These are phyloP conservation scores for Erysimum pusillum DNA, from an alignment of 441 rosid genomes.

Conservation along the genomic window DNA sequence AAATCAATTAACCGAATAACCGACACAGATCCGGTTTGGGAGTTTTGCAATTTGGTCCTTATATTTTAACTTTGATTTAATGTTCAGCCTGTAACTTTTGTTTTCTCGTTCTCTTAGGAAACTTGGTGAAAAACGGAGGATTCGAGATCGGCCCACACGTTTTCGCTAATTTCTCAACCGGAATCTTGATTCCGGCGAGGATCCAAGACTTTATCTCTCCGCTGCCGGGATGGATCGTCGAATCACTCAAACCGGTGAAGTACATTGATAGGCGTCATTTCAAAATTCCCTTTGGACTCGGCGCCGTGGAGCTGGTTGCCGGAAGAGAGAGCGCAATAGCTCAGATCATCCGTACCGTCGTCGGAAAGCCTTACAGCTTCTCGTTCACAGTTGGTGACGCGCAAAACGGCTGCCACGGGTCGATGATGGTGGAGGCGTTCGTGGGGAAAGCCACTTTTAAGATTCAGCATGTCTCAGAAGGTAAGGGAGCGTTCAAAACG, in stretches of 20 bases:
- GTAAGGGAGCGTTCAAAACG: constrained; percentile 53
- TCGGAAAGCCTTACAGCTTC: constrained; percentile 50
- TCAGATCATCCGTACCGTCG: constrained; percentile 57
- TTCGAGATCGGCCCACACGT: constrained; percentile 68
- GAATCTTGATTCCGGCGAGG: constrained; percentile 61
- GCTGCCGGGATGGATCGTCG: constrained; percentile 69
- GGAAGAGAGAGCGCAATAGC: constrained; percentile 75
- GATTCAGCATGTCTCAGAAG: constrained; percentile 46
- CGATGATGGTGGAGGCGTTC: constrained; percentile 69
- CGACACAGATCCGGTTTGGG: constrained; percentile 19
- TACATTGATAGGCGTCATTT: constrained; percentile 60
- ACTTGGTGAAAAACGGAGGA: constrained; percentile 65
- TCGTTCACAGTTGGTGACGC: constrained; percentile 63
- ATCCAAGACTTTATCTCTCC: constrained; percentile 57
- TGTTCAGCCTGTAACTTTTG: not conserved
- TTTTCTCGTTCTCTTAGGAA: constrained; percentile 41
- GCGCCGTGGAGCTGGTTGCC: constrained; percentile 62
- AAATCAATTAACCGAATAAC: constrained; percentile 10
- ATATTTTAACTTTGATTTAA: not conserved
- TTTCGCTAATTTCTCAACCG: constrained; percentile 65
- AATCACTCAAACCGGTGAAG: constrained; percentile 69
- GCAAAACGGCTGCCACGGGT: constrained; percentile 62
- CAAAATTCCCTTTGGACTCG: constrained; percentile 53
- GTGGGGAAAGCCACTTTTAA: constrained; percentile 55
- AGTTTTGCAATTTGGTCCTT: constrained; percentile 10